These are phyloP conservation scores for Exophiala mesophila DNA, from an alignment of 2,329 filamentous ascomycete species.

Conservation along the genomic window DNA sequence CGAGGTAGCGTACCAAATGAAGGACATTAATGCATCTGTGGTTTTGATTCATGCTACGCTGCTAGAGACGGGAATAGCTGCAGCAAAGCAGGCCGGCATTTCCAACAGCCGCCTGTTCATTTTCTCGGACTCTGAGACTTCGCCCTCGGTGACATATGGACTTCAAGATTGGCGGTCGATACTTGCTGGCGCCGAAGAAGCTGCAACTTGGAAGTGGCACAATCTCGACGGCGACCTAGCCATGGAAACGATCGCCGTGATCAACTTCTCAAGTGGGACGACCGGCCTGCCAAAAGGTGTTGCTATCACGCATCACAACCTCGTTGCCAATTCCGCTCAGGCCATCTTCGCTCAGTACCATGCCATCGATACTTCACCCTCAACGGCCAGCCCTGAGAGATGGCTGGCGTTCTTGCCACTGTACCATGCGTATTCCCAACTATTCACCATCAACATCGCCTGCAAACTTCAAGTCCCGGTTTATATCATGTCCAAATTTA, in stretches of 20 bases:
- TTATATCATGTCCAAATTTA: constrained; percentile 61
- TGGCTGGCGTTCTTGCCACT: constrained; percentile 45
- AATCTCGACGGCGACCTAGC: constrained; percentile 17
- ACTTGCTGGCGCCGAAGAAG: constrained; percentile 42
- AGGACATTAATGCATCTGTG: constrained; percentile 47
- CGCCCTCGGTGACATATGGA: constrained; percentile 39
- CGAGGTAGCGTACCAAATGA: constrained; percentile 51
- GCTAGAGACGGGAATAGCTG: constrained; percentile 40
- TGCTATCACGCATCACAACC: constrained; percentile 46
- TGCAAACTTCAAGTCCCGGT: constrained; percentile 57
- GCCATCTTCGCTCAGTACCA: constrained; percentile 60
- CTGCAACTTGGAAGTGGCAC: constrained; percentile 38
- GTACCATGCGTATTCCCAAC: constrained; percentile 45
- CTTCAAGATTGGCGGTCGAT: constrained; percentile 27
- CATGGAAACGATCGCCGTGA: constrained; percentile 44
- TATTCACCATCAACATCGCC: constrained; percentile 51
- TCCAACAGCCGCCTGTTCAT: constrained; percentile 23
- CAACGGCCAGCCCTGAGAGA: constrained; percentile 30
- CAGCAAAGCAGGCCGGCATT: constrained; percentile 25
- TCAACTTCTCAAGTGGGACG: constrained; percentile 51
- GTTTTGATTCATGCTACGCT: constrained; percentile 48
- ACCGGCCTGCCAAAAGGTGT: constrained; percentile 51
- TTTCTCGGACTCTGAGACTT: constrained; percentile 26
- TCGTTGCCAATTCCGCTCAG: constrained; percentile 54
- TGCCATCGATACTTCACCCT: constrained; percentile 43